phyloP scores from a whole-genome alignment of 2,329 filamentous ascomycete species.

The Colletotrichum echinochloae region DNA sequence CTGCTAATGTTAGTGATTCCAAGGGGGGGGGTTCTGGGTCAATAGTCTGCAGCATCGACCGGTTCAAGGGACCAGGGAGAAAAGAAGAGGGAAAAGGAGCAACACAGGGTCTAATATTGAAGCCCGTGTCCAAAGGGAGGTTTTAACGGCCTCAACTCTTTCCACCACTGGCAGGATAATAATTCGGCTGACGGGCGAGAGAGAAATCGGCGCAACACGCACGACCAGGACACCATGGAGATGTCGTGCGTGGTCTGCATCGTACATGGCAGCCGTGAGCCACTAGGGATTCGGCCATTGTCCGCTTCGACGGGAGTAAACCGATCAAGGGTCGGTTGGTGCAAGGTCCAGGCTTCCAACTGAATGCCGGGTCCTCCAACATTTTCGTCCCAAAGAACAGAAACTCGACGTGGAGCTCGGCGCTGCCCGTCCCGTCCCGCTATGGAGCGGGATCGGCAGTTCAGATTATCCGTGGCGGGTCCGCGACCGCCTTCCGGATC shows the following conservation, averaged over 20 bases:
- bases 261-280: slow-evolving; percentile 8
- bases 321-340: slow-evolving; percentile 33
- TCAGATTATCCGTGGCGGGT: slow-evolving; percentile 3
- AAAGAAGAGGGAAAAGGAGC: slow-evolving; percentile 4
- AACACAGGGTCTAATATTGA: slow-evolving; percentile 16
- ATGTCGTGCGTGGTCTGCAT: slow-evolving; percentile 5
- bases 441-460: slow-evolving; percentile 11
- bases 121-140: slow-evolving; percentile 25
- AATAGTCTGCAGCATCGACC: slow-evolving; percentile 29
- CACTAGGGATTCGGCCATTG: slow-evolving; percentile 16
- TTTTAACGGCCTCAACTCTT: neutral
- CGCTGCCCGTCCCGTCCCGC: slow-evolving; percentile 40
- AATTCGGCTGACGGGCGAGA: neutral
- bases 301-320: slow-evolving; percentile 10
- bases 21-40: slow-evolving; percentile 19
- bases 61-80: slow-evolving; percentile 34
- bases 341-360: slow-evolving; percentile 40
- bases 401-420: slow-evolving; percentile 36
- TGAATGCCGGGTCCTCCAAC: slow-evolving; percentile 29
- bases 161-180: neutral
- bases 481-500: slow-evolving; percentile 32
- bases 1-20: neutral
- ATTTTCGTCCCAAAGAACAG: slow-evolving; percentile 36
- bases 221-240: neutral
- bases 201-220: neutral